Conservation (phyloP, 176 grass and related monocot genomes). For the Canna indica region DNA sequence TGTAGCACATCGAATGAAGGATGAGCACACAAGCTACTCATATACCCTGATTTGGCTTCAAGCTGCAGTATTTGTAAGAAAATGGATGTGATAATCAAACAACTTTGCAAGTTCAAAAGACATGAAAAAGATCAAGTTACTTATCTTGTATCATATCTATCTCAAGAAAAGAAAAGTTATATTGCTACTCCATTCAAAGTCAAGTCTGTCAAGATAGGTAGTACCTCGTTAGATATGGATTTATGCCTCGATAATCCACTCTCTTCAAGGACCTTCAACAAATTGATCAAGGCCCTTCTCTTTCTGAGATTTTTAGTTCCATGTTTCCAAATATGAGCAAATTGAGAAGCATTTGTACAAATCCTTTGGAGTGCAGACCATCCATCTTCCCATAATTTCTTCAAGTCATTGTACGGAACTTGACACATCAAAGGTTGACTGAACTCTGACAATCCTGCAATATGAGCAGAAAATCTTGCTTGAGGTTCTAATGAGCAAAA, state of each 20-base stretch:
- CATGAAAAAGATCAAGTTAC: not conserved
- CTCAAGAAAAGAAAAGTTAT: not conserved
- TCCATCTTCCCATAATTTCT: conserved; percentile 43
- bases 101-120: too few species aligned
- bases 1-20: conserved; percentile 60
- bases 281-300: conserved; percentile 55
- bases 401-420: conserved; percentile 22
- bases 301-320: conserved; percentile 79
- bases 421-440: conserved; percentile 15
- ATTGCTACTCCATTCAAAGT: too few species aligned
- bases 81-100: not conserved
- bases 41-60: conserved; percentile 31
- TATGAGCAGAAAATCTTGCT: not conserved
- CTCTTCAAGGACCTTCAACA: conserved; percentile 76
- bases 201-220: not conserved
- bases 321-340: conserved; percentile 56
- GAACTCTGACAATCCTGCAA: conserved; percentile 30
- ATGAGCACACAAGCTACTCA: conserved; percentile 46
- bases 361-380: conserved; percentile 68
- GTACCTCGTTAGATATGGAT: conserved; percentile 48
- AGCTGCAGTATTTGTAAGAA: conserved; percentile 26
- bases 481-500: not conserved
- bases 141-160: not conserved
- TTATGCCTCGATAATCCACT: conserved; percentile 83
- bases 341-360: conserved; percentile 47